Percentiles rank a stretch among this genome's conserved stretches.
These are phyloP conservation scores for Capsicum baccatum DNA, from an alignment of 257 asterid species.

Conservation along the genomic window DNA sequence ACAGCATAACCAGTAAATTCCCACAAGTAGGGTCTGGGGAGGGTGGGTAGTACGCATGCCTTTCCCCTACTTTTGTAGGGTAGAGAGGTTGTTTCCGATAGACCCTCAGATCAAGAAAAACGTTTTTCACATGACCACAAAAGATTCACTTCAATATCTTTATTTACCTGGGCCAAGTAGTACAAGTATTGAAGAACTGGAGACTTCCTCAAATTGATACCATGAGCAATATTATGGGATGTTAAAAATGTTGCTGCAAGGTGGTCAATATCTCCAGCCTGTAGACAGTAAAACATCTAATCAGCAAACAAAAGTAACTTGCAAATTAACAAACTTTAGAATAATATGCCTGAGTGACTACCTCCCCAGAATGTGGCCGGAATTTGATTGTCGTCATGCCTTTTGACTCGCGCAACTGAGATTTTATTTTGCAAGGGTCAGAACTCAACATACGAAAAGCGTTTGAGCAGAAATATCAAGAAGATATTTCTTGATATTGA, in stretches of 20 bases:
- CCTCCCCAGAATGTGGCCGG: constrained; percentile 99
- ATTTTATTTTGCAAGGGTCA: constrained; percentile 29
- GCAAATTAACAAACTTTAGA: background rate
- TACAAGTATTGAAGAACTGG: constrained; percentile 93
- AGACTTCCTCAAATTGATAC: constrained; percentile 91
- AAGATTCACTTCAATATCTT: constrained; percentile 21
- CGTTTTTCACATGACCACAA: background rate
- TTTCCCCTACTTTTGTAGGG: constrained; percentile 1
- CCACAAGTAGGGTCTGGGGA: background rate
- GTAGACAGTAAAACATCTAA: constrained; percentile 37
- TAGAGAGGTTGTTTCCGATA: background rate
- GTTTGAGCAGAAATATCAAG: background rate
- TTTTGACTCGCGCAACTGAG: constrained; percentile 96
- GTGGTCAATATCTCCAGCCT: constrained; percentile 99
- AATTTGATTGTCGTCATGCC: constrained; percentile 95
- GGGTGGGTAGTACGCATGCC: background rate
- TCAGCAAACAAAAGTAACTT: constrained; percentile 28
- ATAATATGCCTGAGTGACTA: constrained; percentile 36
- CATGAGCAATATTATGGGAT: constrained; percentile 91
- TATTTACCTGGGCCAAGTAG: constrained; percentile 90
- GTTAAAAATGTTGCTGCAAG: constrained; percentile 95
- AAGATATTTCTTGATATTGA: background rate
- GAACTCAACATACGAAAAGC: constrained; percentile 19
- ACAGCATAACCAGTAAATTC: background rate
- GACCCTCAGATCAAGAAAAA: background rate